A percentile compares a stretch with the other conserved stretches of the same genome.
These are phyloP conservation scores for Musa acuminata DNA, from an alignment of 176 grass and related monocot species.

Conservation along the genomic window DNA sequence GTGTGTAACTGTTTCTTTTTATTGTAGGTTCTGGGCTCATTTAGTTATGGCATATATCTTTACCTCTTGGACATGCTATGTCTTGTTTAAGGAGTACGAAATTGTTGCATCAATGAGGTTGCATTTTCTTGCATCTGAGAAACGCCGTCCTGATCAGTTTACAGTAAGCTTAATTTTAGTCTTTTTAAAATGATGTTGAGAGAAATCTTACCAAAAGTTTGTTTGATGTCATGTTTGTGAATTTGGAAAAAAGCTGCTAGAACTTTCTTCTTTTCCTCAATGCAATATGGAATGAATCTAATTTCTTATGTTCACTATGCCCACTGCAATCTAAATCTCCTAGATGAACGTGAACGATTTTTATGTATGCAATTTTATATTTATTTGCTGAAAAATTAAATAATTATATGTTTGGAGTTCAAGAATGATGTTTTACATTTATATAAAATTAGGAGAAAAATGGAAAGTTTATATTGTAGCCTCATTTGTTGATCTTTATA, in stretches of 20 bases:
- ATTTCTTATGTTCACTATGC: background rate
- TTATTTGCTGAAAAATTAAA: too few species aligned
- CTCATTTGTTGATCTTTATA: too few species aligned
- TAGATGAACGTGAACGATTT: background rate
- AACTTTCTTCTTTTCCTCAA: too few species aligned
- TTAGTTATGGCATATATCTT: slow-evolving; percentile 11
- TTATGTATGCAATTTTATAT: too few species aligned
- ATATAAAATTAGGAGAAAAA: too few species aligned
- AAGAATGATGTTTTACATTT: too few species aligned
- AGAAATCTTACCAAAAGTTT: background rate
- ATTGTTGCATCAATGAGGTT: slow-evolving; percentile 19
- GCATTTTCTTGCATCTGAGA: slow-evolving; percentile 17
- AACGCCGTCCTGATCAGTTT: slow-evolving; percentile 14
- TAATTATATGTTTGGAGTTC: too few species aligned
- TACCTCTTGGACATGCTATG: slow-evolving; percentile 19
- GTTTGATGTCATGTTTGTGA: background rate
- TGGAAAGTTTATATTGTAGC: too few species aligned
- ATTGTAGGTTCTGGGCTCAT: slow-evolving; percentile 6
- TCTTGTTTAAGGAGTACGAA: slow-evolving; percentile 2
- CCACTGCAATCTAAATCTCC: background rate
- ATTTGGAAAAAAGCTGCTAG: too few species aligned
- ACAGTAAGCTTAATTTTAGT: background rate
- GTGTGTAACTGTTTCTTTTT: background rate
- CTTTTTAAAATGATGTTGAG: background rate
- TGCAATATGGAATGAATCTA: too few species aligned